phyloP scores from a whole-genome alignment of 345 rosid species.

The thale cress (Arabidopsis thaliana) region DNA sequence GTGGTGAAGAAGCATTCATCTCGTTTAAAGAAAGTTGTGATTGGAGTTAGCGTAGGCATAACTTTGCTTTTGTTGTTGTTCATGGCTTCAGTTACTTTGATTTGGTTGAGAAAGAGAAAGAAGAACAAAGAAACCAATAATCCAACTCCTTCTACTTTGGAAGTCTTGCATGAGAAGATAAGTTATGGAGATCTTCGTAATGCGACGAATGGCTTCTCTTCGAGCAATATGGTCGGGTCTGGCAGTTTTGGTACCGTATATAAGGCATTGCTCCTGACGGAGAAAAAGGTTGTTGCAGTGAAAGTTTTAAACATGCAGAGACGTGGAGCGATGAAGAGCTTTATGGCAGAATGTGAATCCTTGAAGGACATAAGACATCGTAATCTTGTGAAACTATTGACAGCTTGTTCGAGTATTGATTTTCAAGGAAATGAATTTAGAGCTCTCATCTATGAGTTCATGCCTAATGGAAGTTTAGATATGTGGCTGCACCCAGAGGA shows the following conservation, averaged over 20 bases:
- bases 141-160: neutral
- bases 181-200: neutral
- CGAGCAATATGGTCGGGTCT: neutral
- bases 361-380: slow-evolving; percentile 47
- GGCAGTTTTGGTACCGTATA: neutral
- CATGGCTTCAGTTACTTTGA: neutral
- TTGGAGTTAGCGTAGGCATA: neutral
- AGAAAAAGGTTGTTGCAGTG: neutral
- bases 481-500: slow-evolving; percentile 45
- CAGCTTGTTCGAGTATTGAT: neutral
- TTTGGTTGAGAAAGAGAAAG: neutral
- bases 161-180: slow-evolving; percentile 31
- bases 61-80: neutral
- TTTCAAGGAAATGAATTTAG: slow-evolving; percentile 18
- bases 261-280: neutral
- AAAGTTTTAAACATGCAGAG: slow-evolving; percentile 47
- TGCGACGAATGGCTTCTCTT: neutral
- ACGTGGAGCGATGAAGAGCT: slow-evolving; percentile 53
- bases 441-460: slow-evolving; percentile 52
- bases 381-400: slow-evolving; percentile 8
- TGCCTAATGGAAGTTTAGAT: slow-evolving; percentile 11
- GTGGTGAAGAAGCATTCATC: neutral
- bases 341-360: slow-evolving; percentile 52
- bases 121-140: neutral
- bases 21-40: neutral